phyloP scores from a whole-genome alignment of 441 rosid genomes.

The Erodium texanum region DNA sequence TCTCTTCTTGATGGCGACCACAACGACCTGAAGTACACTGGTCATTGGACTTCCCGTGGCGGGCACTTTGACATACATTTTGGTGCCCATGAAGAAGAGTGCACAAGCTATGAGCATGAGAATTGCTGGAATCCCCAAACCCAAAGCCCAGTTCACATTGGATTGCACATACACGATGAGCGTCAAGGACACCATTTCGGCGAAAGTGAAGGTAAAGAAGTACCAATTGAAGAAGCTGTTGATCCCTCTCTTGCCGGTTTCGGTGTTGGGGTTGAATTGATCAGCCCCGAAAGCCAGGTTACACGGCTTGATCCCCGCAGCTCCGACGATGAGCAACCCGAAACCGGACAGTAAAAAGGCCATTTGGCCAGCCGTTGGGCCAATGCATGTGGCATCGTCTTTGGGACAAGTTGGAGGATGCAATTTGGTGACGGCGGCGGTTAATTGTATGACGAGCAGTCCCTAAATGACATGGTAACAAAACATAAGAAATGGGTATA shows the following conservation, averaged over 20 bases:
- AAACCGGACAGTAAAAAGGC: conserved; percentile 49
- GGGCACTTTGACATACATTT: conserved; percentile 52
- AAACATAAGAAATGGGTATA: no score
- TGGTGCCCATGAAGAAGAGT: conserved; percentile 45
- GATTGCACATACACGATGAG: conserved; percentile 60
- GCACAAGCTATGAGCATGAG: conserved; percentile 49
- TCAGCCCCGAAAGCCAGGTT: conserved; percentile 77
- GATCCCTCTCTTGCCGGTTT: conserved; percentile 57
- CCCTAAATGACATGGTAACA: conserved; percentile 37
- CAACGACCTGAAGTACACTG: conserved; percentile 47
- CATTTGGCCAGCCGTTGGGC: conserved; percentile 48
- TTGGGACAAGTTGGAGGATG: conserved; percentile 52
- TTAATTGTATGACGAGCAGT: conserved; percentile 44
- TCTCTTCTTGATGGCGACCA: conserved; percentile 53
- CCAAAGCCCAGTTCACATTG: conserved; percentile 64
- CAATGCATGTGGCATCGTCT: conserved; percentile 26
- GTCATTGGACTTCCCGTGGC: conserved; percentile 69
- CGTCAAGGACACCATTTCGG: conserved; percentile 56
- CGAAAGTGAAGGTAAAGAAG: conserved; percentile 62
- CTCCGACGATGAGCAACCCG: conserved; percentile 50
- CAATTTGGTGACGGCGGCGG: conserved; percentile 48
- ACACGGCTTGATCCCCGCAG: conserved; percentile 67
- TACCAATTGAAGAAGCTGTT: conserved; percentile 82
- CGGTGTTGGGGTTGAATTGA: conserved; percentile 57
- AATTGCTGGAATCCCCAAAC: conserved; percentile 51